phyloP scores from a whole-genome alignment of 441 rosid genomes.

The Flueggea neowawraea region DNA sequence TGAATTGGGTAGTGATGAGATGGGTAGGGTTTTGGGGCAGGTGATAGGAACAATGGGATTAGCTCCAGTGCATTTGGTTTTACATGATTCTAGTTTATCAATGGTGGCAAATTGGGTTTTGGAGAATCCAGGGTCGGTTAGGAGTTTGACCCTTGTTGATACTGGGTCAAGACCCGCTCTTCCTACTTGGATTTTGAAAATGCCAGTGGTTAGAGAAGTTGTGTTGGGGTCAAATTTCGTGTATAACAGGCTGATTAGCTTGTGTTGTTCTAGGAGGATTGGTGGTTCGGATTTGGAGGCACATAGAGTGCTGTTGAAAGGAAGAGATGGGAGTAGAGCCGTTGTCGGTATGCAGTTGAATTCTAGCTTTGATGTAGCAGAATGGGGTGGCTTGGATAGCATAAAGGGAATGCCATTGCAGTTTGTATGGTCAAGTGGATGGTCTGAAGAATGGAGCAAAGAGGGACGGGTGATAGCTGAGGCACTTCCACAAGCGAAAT shows the following conservation, averaged over 20 bases:
- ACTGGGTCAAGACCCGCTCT: constrained; percentile 59
- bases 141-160: constrained; percentile 79
- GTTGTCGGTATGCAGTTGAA: constrained; percentile 63
- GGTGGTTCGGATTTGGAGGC: constrained; percentile 48
- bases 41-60: constrained; percentile 69
- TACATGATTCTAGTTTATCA: constrained; percentile 81
- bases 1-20: constrained; percentile 67
- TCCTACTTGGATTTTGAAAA: constrained; percentile 55
- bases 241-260: constrained; percentile 48
- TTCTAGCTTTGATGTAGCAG: constrained; percentile 66
- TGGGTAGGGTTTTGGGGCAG: constrained; percentile 63
- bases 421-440: constrained; percentile 71
- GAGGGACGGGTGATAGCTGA: constrained; percentile 54
- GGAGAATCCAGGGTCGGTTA: constrained; percentile 46
- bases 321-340: constrained; percentile 67
- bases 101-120: constrained; percentile 74
- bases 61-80: constrained; percentile 84
- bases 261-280: constrained; percentile 58
- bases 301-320: constrained; percentile 69
- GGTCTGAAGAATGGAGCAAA: constrained; percentile 67
- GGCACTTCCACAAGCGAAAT: constrained; percentile 74
- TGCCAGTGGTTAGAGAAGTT: constrained; percentile 60
- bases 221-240: constrained; percentile 45
- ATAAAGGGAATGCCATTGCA: constrained; percentile 65
- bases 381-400: constrained; percentile 64